A percentile compares a stretch with the other conserved stretches of the same genome.
Evolutionary conservation across 192 early-diverging fungal species (phyloP).

Genomic region (Coemansia asiatica): DNA sequence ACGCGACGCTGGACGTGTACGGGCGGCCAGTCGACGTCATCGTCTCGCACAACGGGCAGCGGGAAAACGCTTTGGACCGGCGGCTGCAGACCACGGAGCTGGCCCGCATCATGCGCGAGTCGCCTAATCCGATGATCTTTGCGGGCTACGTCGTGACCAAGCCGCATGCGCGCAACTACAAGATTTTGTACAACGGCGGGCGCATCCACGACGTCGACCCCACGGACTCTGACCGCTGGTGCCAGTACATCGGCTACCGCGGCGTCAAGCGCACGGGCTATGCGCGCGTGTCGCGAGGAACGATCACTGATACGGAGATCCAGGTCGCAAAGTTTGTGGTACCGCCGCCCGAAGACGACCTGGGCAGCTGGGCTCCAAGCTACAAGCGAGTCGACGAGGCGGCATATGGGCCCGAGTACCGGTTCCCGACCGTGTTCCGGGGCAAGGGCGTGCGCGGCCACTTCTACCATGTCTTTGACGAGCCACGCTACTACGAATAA

Average conservation of each 20-base stretch:
- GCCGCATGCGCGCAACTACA: slow-evolving; percentile 64
- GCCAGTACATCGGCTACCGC: slow-evolving; percentile 80
- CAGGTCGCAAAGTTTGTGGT: slow-evolving; percentile 76
- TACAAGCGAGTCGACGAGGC: slow-evolving; percentile 62
- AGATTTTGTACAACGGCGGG: slow-evolving; percentile 64
- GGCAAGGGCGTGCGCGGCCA: slow-evolving; percentile 71
- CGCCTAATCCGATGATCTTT: slow-evolving; percentile 74
- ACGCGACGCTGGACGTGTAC: slow-evolving; percentile 82
- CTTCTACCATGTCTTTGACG: slow-evolving; percentile 76
- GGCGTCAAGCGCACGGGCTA: slow-evolving; percentile 72
- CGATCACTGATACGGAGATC: slow-evolving; percentile 83
- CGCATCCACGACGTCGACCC: slow-evolving; percentile 75
- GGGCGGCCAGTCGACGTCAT: slow-evolving; percentile 78
- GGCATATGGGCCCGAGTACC: slow-evolving; percentile 55
- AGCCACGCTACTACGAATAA: slow-evolving; percentile 68
- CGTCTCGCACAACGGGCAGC: slow-evolving; percentile 81
- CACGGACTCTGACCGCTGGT: slow-evolving; percentile 78
- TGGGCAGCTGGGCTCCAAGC: slow-evolving; percentile 54
- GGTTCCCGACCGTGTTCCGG: slow-evolving; percentile 69
- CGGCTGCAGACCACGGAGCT: slow-evolving; percentile 74
- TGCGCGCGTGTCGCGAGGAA: slow-evolving; percentile 75
- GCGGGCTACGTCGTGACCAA: slow-evolving; percentile 79
- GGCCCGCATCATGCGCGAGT: slow-evolving; percentile 74
- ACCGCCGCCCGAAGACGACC: slow-evolving; percentile 26
- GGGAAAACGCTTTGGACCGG: slow-evolving; percentile 74